Evolutionary conservation across 1,139 yeast genomes (phyloP).

Genomic region (Hyphopichia khmerensis): DNA sequence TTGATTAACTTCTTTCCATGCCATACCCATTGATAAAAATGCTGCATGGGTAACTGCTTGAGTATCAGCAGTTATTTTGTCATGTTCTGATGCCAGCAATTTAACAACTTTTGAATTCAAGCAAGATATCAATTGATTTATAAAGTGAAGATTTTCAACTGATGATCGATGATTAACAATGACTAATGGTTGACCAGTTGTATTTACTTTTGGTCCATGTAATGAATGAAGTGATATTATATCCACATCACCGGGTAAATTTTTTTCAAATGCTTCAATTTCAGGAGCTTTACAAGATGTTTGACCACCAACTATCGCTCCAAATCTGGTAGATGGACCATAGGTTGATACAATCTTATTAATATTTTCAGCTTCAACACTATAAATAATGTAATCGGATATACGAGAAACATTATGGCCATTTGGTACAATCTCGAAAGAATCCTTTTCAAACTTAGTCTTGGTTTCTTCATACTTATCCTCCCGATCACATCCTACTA

Average conservation of each 20-base stretch:
- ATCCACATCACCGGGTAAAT: conserved; percentile 73
- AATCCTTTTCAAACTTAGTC: conserved; percentile 39
- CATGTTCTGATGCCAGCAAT: conserved; percentile 82
- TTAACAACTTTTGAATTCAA: conserved; percentile 77
- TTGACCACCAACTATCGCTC: conserved; percentile 96
- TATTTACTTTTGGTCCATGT: conserved; percentile 89
- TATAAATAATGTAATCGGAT: conserved; percentile 80
- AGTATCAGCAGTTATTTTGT: conserved; percentile 93
- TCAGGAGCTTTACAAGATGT: conserved; percentile 94
- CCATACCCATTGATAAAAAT: conserved; percentile 92
- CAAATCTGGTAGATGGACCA: conserved; percentile 84
- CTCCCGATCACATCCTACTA: conserved; percentile 87
- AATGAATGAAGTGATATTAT: conserved; percentile 87
- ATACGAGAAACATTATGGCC: conserved; percentile 83
- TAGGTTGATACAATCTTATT: conserved; percentile 66
- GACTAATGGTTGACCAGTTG: conserved; percentile 92
- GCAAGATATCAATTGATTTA: conserved; percentile 65
- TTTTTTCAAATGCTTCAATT: conserved; percentile 75
- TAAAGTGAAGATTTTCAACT: conserved; percentile 56
- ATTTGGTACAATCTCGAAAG: conserved; percentile 58
- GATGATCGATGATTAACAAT: conserved; percentile 72
- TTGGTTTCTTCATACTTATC: conserved; percentile 52
- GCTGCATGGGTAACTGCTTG: conserved; percentile 99
- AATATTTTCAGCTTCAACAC: conserved; percentile 87
- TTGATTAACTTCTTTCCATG: conserved; percentile 81